Conservation (phyloP, 306 rosid species). For the Myrica gale region DNA sequence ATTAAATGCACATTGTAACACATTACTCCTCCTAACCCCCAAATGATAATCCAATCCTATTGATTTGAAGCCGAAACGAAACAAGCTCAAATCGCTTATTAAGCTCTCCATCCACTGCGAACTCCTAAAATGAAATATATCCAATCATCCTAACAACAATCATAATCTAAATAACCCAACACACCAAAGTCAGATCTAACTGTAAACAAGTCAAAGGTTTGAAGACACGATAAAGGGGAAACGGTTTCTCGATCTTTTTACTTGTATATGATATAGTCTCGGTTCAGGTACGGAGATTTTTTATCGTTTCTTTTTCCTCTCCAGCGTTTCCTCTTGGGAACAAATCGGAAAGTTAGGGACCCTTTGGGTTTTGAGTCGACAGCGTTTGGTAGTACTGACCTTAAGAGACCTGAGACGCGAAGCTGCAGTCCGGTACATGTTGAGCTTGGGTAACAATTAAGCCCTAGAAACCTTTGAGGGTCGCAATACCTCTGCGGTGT, state of each 20-base stretch:
- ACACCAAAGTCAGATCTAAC: slow-evolving; percentile 16
- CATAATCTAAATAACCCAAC: background rate
- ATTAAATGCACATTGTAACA: background rate
- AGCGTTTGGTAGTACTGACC: slow-evolving; percentile 40
- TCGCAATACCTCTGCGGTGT: background rate
- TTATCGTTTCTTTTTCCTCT: background rate
- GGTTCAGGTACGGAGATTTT: background rate
- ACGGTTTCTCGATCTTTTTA: background rate
- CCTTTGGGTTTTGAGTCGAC: background rate
- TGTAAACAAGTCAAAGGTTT: background rate
- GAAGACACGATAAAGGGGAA: background rate
- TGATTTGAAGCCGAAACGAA: background rate
- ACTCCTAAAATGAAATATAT: background rate
- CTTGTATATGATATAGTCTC: background rate
- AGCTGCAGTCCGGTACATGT: slow-evolving; percentile 74
- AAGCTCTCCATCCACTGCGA: background rate
- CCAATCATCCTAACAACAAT: background rate
- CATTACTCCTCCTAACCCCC: background rate
- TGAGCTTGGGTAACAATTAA: slow-evolving; percentile 20
- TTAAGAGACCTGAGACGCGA: slow-evolving; percentile 64
- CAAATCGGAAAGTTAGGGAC: slow-evolving; percentile 11
- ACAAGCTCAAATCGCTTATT: background rate
- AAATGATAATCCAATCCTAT: background rate
- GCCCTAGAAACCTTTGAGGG: slow-evolving; percentile 21
- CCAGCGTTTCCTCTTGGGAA: background rate